phyloP scores from a whole-genome alignment of 768 basidiomycete genomes.

The Leccinum ochraceum region DNA sequence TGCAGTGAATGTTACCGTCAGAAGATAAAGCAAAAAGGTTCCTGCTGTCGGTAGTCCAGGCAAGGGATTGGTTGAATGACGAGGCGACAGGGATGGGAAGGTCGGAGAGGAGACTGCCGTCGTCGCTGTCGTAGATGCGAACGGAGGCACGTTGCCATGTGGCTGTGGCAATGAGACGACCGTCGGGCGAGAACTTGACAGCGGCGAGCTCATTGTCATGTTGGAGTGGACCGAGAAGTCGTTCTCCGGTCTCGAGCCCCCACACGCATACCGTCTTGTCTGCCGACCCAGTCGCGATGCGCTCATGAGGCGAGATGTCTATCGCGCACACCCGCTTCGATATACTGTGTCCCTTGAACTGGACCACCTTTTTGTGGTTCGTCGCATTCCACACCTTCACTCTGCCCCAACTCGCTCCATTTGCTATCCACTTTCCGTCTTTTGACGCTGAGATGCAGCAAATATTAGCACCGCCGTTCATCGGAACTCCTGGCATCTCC shows the following conservation, averaged over 20 bases:
- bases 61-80: neutral
- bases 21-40: neutral
- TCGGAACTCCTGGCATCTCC: neutral
- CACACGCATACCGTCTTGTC: neutral
- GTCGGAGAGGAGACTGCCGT: neutral
- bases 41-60: neutral
- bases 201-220: neutral
- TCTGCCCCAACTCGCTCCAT: neutral
- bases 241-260: neutral
- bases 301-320: neutral
- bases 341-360: neutral
- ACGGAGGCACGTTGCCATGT: neutral
- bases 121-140: neutral
- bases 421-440: neutral
- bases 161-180: neutral
- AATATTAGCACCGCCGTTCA: neutral
- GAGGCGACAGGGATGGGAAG: neutral
- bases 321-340: neutral
- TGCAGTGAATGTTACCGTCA: neutral
- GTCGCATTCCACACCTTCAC: neutral
- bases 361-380: neutral
- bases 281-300: neutral
- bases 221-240: neutral
- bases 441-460: neutral
- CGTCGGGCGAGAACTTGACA: neutral